Evolutionary conservation across 257 asterid species (phyloP).

Genomic region (Rauvolfia tetraphylla): DNA sequence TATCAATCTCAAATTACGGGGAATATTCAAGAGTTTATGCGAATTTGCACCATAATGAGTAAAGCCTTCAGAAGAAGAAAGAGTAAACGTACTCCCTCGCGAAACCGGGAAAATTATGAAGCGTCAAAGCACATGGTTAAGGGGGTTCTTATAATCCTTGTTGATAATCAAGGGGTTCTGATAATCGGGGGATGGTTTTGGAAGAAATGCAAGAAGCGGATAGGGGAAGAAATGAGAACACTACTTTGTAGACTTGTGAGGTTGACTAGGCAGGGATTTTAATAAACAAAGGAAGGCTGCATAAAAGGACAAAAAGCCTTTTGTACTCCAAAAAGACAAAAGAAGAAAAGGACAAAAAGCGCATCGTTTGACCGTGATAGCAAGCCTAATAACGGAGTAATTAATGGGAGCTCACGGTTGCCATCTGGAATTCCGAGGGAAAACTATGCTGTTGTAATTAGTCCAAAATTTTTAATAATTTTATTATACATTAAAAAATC

Average conservation of each 20-base stretch:
- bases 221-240: neutral
- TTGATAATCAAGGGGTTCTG: too few relatives aligned
- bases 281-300: too few relatives aligned
- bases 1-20: slow-evolving; percentile 26
- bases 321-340: too few relatives aligned
- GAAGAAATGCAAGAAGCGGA: neutral
- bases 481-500: too few relatives aligned
- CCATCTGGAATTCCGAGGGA: too few relatives aligned
- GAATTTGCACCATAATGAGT: neutral
- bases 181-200: neutral
- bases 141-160: too few relatives aligned
- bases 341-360: neutral
- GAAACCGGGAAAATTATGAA: neutral
- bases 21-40: slow-evolving; percentile 32
- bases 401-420: too few relatives aligned
- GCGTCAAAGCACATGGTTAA: too few relatives aligned
- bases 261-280: neutral
- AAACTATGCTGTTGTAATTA: too few relatives aligned
- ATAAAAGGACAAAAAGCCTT: too few relatives aligned
- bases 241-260: neutral
- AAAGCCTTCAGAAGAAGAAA: too few relatives aligned
- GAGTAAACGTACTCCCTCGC: neutral
- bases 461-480: too few relatives aligned
- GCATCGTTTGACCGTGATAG: neutral
- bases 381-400: neutral